Evolutionary conservation across 805 yeast species (phyloP).

Genomic region (Yamadazyma akitaensis): DNA sequence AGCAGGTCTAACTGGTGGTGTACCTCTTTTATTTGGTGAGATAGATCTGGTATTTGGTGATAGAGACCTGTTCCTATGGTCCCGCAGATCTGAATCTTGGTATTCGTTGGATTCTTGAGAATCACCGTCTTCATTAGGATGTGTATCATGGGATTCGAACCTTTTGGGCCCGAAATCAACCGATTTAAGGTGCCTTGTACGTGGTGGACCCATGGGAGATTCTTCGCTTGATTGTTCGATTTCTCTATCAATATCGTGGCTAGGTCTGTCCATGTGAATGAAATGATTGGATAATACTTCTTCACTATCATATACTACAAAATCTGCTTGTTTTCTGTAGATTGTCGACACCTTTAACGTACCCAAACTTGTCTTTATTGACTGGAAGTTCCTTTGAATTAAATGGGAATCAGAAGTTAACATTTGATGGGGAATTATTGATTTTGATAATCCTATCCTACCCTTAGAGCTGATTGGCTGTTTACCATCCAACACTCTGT

Average conservation of each 20-base stretch:
- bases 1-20: conserved; percentile 23
- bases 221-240: neutral
- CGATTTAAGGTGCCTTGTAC: neutral
- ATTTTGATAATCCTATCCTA: conserved; percentile 76
- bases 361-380: conserved; percentile 76
- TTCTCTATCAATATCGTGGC: neutral
- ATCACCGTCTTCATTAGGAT: neutral
- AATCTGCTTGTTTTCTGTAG: conserved; percentile 68
- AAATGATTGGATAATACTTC: conserved; percentile 59
- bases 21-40: conserved; percentile 4
- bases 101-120: neutral
- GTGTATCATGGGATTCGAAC: neutral
- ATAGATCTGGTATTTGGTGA: conserved; percentile 21
- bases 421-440: conserved; percentile 47
- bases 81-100: neutral
- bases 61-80: conserved; percentile 2
- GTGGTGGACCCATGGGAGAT: neutral
- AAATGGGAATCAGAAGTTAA: conserved; percentile 46
- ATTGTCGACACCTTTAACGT: conserved; percentile 71
- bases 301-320: conserved; percentile 65
- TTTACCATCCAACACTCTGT: conserved; percentile 71
- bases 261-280: conserved; percentile 4
- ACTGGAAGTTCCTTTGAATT: conserved; percentile 59
- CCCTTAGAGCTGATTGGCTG: conserved; percentile 79
- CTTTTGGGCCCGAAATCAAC: neutral